phyloP scores from a whole-genome alignment of 345 rosid species.

The Citrus australasica region DNA sequence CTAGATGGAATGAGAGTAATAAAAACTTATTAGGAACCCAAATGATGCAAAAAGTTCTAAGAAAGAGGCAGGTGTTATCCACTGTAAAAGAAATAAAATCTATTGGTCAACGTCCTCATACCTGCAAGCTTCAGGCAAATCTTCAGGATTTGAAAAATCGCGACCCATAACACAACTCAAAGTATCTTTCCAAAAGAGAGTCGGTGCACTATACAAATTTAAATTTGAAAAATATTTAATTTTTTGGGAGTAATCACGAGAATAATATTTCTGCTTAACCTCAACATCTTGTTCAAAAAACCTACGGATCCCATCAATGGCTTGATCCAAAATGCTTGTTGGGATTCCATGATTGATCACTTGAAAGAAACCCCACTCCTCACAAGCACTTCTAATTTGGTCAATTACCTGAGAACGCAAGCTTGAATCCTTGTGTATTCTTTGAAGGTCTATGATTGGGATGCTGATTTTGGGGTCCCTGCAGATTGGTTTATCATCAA shows the following conservation, averaged over 20 bases:
- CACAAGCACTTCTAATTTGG: not conserved
- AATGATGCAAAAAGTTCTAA: too few relatives aligned
- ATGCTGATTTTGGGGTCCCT: not conserved
- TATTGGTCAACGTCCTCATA: not conserved
- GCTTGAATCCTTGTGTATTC: not conserved
- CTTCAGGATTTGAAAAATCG: too few relatives aligned
- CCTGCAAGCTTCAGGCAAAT: not conserved
- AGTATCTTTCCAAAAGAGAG: too few relatives aligned
- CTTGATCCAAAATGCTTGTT: conserved; percentile 7
- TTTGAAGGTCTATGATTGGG: conserved; percentile 11
- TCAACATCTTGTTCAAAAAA: conserved; percentile 12
- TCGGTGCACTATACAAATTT: too few relatives aligned
- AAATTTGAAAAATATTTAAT: not conserved
- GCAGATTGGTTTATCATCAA: not conserved
- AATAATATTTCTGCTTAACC: conserved; percentile 4
- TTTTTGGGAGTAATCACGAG: not conserved
- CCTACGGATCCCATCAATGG: conserved; percentile 5
- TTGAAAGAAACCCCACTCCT: conserved; percentile 22
- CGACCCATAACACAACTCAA: too few relatives aligned
- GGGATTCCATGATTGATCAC: conserved; percentile 20
- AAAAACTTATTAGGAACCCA: too few relatives aligned
- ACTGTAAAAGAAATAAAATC: too few relatives aligned
- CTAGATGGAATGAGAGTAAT: too few relatives aligned
- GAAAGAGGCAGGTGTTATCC: too few relatives aligned
- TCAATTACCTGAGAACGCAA: not conserved